Base-by-base conservation (phyloP, 2,329 filamentous ascomycete genomes). In the Diaporthe capsici region DNA sequence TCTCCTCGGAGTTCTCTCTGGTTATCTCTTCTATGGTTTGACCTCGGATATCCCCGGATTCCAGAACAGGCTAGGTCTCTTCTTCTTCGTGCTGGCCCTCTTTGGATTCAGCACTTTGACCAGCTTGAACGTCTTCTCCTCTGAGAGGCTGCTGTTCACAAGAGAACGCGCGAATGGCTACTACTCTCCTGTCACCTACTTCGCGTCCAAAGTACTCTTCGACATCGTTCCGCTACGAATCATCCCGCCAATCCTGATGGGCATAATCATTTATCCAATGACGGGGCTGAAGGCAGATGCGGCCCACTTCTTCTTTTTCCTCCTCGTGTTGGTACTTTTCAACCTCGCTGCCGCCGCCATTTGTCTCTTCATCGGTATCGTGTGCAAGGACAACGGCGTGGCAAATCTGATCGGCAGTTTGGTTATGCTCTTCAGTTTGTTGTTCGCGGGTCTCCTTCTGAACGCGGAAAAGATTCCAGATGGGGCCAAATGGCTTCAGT, bases 31-130 rank as follows among this genome's bases (percentile, higher is more conserved):
- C 87, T 99, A 98, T 80, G 97, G 96, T 3, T 88, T 99, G 65
- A 98, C 96, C 0, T 95, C 98, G 81, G 96, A 99, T 81, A 98
- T 99, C 79, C 94, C 95, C 77, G 97, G 97, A 47, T 99, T 99
- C 90, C 97, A 99, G 84, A 99, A 99, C 84, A 92, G 97, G 28
- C 92, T 99, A 7, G 97, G 97, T 77, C 91, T 99, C 20, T 99
- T 99, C 90, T 98, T 99, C 88, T 99, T 99, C 87, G 89, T 99
- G 47, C 90, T 99, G 1, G 95, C 97, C 0, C 90, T 99, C 3
- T 99, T 98, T 80, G 97, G 97, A 13, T 99, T 99, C 87, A 98
- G 95, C 84, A 98, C 96, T 0, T 88, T 99, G 53, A 98, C 97
- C 0, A 97, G 94, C 80, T 88, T 99, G 73, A 98, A 94, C 42